phyloP scores from a whole-genome alignment of 371 early-diverging fungal species.

The Sporodiniella umbellata region DNA sequence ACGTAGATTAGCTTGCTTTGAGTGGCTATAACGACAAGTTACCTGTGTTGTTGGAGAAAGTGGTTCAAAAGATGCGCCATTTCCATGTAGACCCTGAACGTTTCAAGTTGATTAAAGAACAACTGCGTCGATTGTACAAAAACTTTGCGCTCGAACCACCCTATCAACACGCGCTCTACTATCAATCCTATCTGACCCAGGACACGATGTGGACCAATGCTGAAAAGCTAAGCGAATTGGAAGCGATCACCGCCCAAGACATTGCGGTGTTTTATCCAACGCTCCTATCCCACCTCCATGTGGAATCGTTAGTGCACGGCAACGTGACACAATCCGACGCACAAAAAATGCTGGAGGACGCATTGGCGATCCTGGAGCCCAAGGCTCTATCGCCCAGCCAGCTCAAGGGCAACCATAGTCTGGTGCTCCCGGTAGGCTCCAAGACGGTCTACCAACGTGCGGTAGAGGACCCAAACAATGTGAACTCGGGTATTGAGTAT shows the following conservation, averaged over 20 bases:
- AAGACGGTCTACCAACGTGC: constrained; percentile 61
- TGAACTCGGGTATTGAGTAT: constrained; percentile 88
- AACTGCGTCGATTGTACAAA: constrained; percentile 60
- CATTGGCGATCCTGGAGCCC: constrained; percentile 53
- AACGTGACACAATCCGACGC: constrained; percentile 73
- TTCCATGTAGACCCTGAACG: constrained; percentile 63
- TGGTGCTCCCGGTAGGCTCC: constrained; percentile 61
- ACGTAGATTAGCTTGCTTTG: constrained; percentile 59
- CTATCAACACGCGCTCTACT: constrained; percentile 76
- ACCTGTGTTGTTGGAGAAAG: constrained; percentile 62
- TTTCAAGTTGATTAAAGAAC: constrained; percentile 75
- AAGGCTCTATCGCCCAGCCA: constrained; percentile 62
- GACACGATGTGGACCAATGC: constrained; percentile 80
- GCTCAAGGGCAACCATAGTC: constrained; percentile 56
- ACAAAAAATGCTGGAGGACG: constrained; percentile 50
- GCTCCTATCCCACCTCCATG: constrained; percentile 64
- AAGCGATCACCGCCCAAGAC: constrained; percentile 64
- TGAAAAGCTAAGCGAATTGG: constrained; percentile 64
- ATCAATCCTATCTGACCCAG: constrained; percentile 71
- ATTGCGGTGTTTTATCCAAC: constrained; percentile 72
- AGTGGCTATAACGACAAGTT: constrained; percentile 89
- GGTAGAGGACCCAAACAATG: constrained; percentile 74
- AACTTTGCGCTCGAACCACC: constrained; percentile 75
- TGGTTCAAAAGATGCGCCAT: constrained; percentile 66
- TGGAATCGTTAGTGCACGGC: constrained; percentile 84